Base-by-base conservation (phyloP, 2,329 filamentous ascomycete species). In the Aspergillus ustus region DNA sequence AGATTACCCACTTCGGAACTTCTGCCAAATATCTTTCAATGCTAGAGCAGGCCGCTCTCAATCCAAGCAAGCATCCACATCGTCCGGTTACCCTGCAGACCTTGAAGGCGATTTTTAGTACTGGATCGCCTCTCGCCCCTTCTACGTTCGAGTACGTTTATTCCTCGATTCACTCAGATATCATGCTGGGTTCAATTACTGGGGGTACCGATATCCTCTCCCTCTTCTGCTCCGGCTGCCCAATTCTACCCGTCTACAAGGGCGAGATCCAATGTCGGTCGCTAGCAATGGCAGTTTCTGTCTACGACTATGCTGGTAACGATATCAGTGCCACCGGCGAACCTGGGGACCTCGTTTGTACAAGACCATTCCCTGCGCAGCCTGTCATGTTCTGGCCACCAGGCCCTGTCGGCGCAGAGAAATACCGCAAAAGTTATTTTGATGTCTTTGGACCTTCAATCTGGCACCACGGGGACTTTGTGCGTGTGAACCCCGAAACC, bases 161-260 rank as follows among this genome's bases (percentile, higher is more conserved):
- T 79, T 80, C 85, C 28, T 90, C 90, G 1, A 96, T 98, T 72
- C 92, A 93, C 2, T 72, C 85, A 0, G 81, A 85, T n/a, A 83
- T 98, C 67, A 94, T 97, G 76, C 86, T 98, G 7, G 92, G 89
- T 52, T 96, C 91, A 60, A 98, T 99, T 72, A 98, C 94, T 0
- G 95, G 95, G 43, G 95, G 94, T 53, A 98, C 94, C 3, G 95
- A 99, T 74, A 98, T 98, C 70, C 92, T 98, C 66, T 97, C 93
- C 0, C 86, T 98, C 37, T 99, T 98, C 71, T 94, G 93, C 48
- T 89, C 92, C 0, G 91, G 93, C 0, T 94, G 90, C 59, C 90
- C 90, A 0, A 82, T 93, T 4, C 81, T 91, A 1, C 90, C 91
- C 1, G 90, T 94, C 20, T 82, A 87, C 65, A 82, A 82, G 1